Evolutionary conservation across 2,329 filamentous ascomycete genomes (phyloP).

Genomic region (Colletotrichum sp.): DNA sequence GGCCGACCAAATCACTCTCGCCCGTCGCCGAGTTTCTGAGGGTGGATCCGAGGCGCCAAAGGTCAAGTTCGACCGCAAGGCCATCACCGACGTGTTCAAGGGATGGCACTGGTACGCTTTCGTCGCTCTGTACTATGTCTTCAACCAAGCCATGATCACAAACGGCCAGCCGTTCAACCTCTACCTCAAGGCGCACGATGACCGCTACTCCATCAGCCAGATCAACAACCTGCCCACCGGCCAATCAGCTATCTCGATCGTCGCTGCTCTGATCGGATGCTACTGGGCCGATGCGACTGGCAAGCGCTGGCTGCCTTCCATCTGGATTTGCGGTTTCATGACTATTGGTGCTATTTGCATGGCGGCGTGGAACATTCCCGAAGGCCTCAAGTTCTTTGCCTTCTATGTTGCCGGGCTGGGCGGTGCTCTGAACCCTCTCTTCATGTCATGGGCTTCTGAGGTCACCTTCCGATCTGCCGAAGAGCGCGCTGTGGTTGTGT

Average conservation of each 20-base stretch:
- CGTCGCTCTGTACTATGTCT: slow-evolving; percentile 40
- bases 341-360: slow-evolving; percentile 39
- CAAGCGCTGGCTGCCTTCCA: slow-evolving; percentile 57
- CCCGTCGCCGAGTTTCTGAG: slow-evolving; percentile 28
- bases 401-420: slow-evolving; percentile 40
- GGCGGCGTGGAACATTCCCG: slow-evolving; percentile 60
- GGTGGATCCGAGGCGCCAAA: slow-evolving; percentile 32
- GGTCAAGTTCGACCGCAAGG: slow-evolving; percentile 34
- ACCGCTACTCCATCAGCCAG: slow-evolving; percentile 49
- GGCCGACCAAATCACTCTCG: slow-evolving; percentile 28
- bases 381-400: slow-evolving; percentile 58
- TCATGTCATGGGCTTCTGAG: slow-evolving; percentile 4
- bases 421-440: not conserved
- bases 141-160: slow-evolving; percentile 54
- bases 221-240: slow-evolving; percentile 63
- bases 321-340: slow-evolving; percentile 6
- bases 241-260: slow-evolving; percentile 60
- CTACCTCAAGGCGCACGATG: slow-evolving; percentile 52
- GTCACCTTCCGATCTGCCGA: not conserved
- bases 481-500: not conserved
- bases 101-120: slow-evolving; percentile 43
- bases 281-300: slow-evolving; percentile 74
- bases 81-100: slow-evolving; percentile 41
- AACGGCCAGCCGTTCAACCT: slow-evolving; percentile 38
- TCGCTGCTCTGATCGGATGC: slow-evolving; percentile 55